Evolutionary conservation across 2,329 filamentous ascomycete species (phyloP).

Genomic region (Colletotrichum siamense): DNA sequence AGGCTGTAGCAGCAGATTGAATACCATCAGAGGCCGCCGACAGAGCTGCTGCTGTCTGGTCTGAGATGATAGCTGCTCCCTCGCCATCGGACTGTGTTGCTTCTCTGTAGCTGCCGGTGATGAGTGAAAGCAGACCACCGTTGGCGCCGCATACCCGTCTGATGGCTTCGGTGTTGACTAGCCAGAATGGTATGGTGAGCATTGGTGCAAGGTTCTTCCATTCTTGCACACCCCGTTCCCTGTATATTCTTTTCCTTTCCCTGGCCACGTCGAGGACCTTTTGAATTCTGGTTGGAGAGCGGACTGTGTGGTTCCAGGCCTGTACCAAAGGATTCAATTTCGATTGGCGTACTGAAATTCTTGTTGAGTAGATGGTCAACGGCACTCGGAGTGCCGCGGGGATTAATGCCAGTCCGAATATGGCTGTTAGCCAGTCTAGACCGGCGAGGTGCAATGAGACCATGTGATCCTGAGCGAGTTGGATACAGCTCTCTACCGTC

Average conservation of each 20-base stretch:
- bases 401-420: constrained; percentile 41
- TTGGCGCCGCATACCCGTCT: constrained; percentile 51
- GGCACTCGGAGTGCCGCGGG: constrained; percentile 53
- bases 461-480: background rate
- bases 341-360: background rate
- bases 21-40: constrained; percentile 23
- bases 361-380: constrained; percentile 44
- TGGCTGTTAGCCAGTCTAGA: constrained; percentile 52
- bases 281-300: background rate
- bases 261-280: background rate
- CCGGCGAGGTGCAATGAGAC: constrained; percentile 43
- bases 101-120: background rate
- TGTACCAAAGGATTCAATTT: constrained; percentile 34
- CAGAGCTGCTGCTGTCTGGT: background rate
- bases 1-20: constrained; percentile 34
- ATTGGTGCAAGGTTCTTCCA: constrained; percentile 51
- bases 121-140: constrained; percentile 35
- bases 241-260: constrained; percentile 34
- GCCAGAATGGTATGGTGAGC: constrained; percentile 52
- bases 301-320: constrained; percentile 29
- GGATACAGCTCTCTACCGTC: constrained; percentile 26
- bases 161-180: constrained; percentile 55
- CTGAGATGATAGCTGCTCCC: background rate
- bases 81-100: background rate
- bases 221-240: constrained; percentile 46